Evolutionary conservation across 495 filamentous ascomycete genomes (phyloP).

Genomic region (Neurospora hispaniola): DNA sequence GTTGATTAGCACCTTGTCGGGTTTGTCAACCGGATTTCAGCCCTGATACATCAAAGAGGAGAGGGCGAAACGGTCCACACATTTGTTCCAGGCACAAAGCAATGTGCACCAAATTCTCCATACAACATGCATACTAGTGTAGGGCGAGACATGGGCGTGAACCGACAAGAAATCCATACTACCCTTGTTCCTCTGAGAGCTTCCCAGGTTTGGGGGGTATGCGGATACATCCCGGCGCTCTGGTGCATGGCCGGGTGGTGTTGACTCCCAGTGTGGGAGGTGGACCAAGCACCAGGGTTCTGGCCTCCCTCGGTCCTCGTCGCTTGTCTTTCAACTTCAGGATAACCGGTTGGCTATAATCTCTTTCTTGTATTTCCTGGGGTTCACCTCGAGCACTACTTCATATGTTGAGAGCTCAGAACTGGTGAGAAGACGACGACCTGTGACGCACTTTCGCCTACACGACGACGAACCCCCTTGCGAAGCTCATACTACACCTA

Average conservation of each 20-base stretch:
- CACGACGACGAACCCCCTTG: background rate
- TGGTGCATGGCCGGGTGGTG: slow-evolving; percentile 9
- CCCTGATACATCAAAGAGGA: background rate
- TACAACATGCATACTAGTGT: background rate
- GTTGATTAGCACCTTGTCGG: background rate
- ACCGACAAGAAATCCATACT: background rate
- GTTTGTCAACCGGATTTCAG: background rate
- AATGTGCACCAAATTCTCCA: background rate
- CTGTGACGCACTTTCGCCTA: background rate
- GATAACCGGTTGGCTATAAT: background rate
- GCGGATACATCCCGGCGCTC: slow-evolving; percentile 19
- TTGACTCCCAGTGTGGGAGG: background rate
- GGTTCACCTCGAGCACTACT: background rate
- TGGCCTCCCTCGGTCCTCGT: background rate
- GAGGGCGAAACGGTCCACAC: background rate
- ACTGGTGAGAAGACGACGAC: background rate
- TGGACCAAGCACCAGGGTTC: background rate
- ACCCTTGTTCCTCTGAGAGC: slow-evolving; percentile 7
- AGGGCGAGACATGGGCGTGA: background rate
- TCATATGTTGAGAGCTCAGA: background rate
- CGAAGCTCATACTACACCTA: background rate
- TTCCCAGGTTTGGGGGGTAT: slow-evolving; percentile 10
- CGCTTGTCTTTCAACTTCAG: background rate
- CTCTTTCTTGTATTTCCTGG: background rate
- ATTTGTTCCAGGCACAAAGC: background rate